Conservation (phyloP, 352 stramenopile species). For the Globisporangium alternatum region DNA sequence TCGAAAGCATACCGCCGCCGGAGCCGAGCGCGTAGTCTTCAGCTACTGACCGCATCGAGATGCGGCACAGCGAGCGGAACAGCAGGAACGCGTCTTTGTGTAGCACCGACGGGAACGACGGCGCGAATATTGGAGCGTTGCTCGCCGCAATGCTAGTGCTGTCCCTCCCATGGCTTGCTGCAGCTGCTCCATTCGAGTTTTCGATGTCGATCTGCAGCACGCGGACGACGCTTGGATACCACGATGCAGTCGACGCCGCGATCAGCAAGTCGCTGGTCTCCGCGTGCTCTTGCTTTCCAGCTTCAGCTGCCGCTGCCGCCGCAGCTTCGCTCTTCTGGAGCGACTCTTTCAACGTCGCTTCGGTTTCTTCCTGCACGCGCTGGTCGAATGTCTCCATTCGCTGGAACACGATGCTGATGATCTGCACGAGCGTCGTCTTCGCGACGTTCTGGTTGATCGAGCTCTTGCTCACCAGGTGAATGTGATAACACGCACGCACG, state of each 20-base stretch:
- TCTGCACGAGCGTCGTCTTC: slow-evolving; percentile 97
- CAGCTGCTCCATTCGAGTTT: not conserved
- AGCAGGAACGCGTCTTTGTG: slow-evolving; percentile 98
- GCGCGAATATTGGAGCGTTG: slow-evolving; percentile 41
- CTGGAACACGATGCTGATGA: slow-evolving; percentile 95
- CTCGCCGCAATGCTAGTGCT: not conserved
- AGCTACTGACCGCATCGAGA: slow-evolving; percentile 90
- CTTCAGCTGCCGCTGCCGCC: slow-evolving; percentile 16
- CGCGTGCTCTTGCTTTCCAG: slow-evolving; percentile 14
- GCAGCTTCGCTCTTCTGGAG: slow-evolving; percentile 36
- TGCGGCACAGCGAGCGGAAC: slow-evolving; percentile 96
- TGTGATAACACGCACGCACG: slow-evolving; percentile 95
- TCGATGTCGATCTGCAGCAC: slow-evolving; percentile 26
- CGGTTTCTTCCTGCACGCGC: slow-evolving; percentile 69
- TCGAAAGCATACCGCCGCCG: slow-evolving; percentile 16
- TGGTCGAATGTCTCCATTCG: slow-evolving; percentile 93
- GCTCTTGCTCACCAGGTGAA: slow-evolving; percentile 92
- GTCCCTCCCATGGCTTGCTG: not conserved
- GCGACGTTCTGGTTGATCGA: slow-evolving; percentile 95
- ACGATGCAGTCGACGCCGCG: slow-evolving; percentile 19
- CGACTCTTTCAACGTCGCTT: slow-evolving; percentile 48
- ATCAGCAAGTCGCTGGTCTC: slow-evolving; percentile 7
- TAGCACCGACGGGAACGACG: slow-evolving; percentile 93
- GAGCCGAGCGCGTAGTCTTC: slow-evolving; percentile 73
- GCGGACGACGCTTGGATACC: slow-evolving; percentile 48